These are phyloP conservation scores for Russula compacta DNA, from an alignment of 768 basidiomycete genomes.

Conservation along the genomic window DNA sequence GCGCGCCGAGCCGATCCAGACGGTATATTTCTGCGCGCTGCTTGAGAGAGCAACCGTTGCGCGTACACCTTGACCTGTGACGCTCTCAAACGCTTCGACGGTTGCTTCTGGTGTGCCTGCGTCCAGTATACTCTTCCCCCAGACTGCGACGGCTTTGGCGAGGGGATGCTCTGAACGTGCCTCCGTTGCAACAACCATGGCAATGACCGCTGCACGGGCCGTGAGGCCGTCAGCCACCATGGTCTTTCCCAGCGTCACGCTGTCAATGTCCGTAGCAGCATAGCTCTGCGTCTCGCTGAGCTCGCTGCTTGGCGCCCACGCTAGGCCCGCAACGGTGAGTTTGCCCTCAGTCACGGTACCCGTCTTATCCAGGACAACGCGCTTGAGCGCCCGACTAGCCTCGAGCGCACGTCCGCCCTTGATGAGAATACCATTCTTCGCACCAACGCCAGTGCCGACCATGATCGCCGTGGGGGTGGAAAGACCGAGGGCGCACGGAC, in stretches of 20 bases:
- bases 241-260: constrained; percentile 23
- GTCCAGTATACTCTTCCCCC: constrained; percentile 59
- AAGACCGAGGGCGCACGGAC: constrained; percentile 93
- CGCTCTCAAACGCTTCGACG: constrained; percentile 73
- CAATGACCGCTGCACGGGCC: constrained; percentile 49
- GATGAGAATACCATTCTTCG: constrained; percentile 94
- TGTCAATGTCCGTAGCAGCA: constrained; percentile 10
- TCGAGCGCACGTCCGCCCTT: constrained; percentile 95
- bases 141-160: constrained; percentile 82
- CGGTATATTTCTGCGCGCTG: constrained; percentile 32
- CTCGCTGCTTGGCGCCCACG: constrained; percentile 52
- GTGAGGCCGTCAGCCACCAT: constrained; percentile 55
- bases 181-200: constrained; percentile 82
- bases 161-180: constrained; percentile 93
- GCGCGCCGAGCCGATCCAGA: constrained; percentile 68
- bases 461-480: constrained; percentile 98
- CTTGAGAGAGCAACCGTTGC: constrained; percentile 51
- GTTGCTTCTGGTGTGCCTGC: constrained; percentile 39
- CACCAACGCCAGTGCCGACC: constrained; percentile 97
- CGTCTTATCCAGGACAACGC: constrained; percentile 91
- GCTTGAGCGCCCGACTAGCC: constrained; percentile 72
- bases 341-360: constrained; percentile 97
- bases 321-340: constrained; percentile 64
- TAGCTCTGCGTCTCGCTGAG: constrained; percentile 23
- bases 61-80: constrained; percentile 83